phyloP scores from a whole-genome alignment of 306 rosid species.

The Acacia melanoxylon region DNA sequence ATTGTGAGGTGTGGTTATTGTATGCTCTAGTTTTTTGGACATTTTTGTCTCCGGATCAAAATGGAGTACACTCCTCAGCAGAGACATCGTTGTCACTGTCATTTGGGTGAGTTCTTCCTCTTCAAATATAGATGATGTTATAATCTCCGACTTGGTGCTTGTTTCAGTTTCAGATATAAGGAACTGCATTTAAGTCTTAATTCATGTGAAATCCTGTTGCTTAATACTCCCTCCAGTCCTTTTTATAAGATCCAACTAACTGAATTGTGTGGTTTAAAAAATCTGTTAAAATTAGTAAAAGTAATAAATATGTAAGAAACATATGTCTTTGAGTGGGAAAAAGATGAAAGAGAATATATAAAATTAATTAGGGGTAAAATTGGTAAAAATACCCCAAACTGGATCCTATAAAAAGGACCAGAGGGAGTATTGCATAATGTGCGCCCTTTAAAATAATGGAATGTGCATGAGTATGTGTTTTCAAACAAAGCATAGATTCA shows the following conservation, averaged over 20 bases:
- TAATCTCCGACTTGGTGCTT: neutral
- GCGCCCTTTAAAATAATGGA: neutral
- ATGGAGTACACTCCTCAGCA: conserved; percentile 59
- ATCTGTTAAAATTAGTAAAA: no score
- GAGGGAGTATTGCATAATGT: no score
- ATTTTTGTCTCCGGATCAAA: conserved; percentile 63
- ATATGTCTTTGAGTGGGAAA: no score
- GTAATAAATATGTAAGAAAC: no score
- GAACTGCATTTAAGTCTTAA: neutral
- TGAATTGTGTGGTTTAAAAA: no score
- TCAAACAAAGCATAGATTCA: neutral
- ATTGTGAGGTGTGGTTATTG: conserved; percentile 27
- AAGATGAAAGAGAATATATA: no score
- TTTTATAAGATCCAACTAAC: no score
- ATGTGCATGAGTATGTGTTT: neutral
- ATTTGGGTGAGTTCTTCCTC: conserved; percentile 53
- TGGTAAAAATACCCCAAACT: no score
- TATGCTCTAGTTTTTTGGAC: conserved; percentile 68
- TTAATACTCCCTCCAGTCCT: neutral
- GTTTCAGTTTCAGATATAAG: neutral
- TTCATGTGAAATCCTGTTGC: neutral
- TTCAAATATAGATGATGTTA: neutral
- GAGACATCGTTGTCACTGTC: conserved; percentile 78
- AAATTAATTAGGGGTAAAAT: no score
- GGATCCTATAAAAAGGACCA: no score